Conservation (phyloP, 495 filamentous ascomycete genomes). For the Friedmanniomyces endolithicus region DNA sequence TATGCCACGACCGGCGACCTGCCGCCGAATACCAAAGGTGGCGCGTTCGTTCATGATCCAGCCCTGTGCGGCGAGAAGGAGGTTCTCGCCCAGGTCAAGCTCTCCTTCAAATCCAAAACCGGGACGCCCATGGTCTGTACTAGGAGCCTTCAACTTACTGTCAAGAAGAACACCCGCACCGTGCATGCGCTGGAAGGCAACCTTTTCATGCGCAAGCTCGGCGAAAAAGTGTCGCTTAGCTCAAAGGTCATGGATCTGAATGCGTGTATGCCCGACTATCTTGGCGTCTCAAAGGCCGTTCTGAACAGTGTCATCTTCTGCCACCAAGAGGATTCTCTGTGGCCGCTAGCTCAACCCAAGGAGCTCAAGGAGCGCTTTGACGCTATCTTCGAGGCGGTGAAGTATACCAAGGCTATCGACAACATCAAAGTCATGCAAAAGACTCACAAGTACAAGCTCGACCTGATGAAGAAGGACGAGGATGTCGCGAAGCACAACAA, state of each 20-base stretch:
- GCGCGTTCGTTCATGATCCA: constrained; percentile 94
- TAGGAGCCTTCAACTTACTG: constrained; percentile 67
- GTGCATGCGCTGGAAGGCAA: constrained; percentile 73
- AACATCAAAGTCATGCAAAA: constrained; percentile 82
- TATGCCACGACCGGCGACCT: constrained; percentile 93
- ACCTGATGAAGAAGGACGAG: constrained; percentile 56
- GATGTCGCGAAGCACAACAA: constrained; percentile 72
- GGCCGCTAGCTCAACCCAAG: constrained; percentile 87
- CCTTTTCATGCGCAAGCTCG: constrained; percentile 60
- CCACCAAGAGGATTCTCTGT: constrained; percentile 93
- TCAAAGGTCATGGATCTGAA: constrained; percentile 63
- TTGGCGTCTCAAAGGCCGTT: constrained; percentile 82
- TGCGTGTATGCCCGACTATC: constrained; percentile 55
- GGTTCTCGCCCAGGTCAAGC: constrained; percentile 80
- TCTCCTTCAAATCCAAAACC: constrained; percentile 65
- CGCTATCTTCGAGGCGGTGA: constrained; percentile 92
- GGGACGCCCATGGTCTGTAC: constrained; percentile 68
- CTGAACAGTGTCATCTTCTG: constrained; percentile 95
- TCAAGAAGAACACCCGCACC: constrained; percentile 61
- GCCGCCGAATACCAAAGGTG: constrained; percentile 77
- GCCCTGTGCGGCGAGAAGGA: constrained; percentile 84
- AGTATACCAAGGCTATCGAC: constrained; percentile 94
- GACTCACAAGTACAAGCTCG: constrained; percentile 62
- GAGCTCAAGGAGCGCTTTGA: constrained; percentile 87
- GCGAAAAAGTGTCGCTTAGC: constrained; percentile 67